Conservation (phyloP, 768 basidiomycete genomes). For the Postia placenta region DNA sequence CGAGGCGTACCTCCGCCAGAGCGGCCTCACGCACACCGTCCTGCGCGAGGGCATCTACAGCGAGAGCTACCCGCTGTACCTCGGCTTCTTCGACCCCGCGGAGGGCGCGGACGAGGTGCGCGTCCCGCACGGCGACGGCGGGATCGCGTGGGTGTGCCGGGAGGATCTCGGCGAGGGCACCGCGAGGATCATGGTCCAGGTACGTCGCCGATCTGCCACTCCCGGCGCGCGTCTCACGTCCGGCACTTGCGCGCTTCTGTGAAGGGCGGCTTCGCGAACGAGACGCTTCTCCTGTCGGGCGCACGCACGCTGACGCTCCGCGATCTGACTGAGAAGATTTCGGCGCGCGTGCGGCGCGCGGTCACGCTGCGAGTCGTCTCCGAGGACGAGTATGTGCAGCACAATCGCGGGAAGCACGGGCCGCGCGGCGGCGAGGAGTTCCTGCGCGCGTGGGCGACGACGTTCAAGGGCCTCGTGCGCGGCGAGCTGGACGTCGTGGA, state of each 20-base stretch:
- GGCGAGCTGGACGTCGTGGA: constrained; percentile 26
- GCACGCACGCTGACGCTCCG: constrained; percentile 18
- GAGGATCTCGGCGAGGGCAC: constrained; percentile 32
- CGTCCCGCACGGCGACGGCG: constrained; percentile 27
- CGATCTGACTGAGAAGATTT: constrained; percentile 20
- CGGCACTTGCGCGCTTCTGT: background rate
- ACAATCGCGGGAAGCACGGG: constrained; percentile 11
- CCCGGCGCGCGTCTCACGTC: too few relatives aligned
- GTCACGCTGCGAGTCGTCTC: constrained; percentile 17
- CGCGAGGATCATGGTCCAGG: constrained; percentile 25
- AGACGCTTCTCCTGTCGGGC: constrained; percentile 24
- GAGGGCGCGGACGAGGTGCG: constrained; percentile 20
- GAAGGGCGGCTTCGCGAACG: constrained; percentile 21
- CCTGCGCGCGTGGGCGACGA: constrained; percentile 24
- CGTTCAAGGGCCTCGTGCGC: constrained; percentile 22
- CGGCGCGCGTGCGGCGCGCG: constrained; percentile 13
- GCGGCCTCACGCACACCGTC: constrained; percentile 28
- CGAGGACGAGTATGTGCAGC: constrained; percentile 22
- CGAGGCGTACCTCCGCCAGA: constrained; percentile 25
- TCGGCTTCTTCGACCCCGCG: constrained; percentile 21
- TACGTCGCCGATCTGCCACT: constrained; percentile 1
- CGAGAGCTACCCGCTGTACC: constrained; percentile 26
- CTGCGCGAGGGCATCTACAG: constrained; percentile 31
- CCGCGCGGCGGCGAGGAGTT: constrained; percentile 20
- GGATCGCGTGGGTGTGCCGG: constrained; percentile 28